A percentile compares a stretch with the other conserved stretches of the same genome.
These are phyloP conservation scores for Colletotrichum sp. DNA, from an alignment of 2,329 filamentous ascomycete species.

Conservation along the genomic window DNA sequence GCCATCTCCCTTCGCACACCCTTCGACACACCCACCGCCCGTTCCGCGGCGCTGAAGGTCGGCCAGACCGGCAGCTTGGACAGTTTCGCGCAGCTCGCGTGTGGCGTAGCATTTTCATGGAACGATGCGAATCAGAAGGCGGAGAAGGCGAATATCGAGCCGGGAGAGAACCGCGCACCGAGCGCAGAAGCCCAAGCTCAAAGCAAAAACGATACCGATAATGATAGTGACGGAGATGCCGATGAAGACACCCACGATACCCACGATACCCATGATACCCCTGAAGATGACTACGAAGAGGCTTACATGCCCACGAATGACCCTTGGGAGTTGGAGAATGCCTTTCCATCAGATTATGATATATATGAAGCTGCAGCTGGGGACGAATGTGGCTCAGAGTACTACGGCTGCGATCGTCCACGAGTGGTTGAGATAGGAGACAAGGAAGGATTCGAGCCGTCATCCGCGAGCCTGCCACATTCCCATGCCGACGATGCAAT, in stretches of 20 bases:
- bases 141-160: not conserved
- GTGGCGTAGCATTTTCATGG: not conserved
- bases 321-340: not conserved
- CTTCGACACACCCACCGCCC: not conserved
- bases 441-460: not conserved
- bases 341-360: not conserved
- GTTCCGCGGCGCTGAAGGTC: not conserved
- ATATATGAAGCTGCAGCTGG: not conserved
- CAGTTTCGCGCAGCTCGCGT: conserved; percentile 14
- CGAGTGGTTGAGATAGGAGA: not conserved
- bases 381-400: not conserved
- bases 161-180: not conserved
- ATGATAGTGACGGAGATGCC: not conserved
- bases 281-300: not conserved
- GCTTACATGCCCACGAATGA: not conserved
- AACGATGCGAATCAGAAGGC: not conserved
- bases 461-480: not conserved
- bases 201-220: not conserved
- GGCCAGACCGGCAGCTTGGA: conserved; percentile 12
- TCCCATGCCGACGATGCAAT: not conserved
- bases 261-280: not conserved
- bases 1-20: not conserved
- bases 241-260: not conserved
- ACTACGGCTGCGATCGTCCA: not conserved
- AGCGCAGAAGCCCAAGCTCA: not conserved